Base-by-base conservation (phyloP, 148 eudicot genomes). In the Rhododendron simsii region DNA sequence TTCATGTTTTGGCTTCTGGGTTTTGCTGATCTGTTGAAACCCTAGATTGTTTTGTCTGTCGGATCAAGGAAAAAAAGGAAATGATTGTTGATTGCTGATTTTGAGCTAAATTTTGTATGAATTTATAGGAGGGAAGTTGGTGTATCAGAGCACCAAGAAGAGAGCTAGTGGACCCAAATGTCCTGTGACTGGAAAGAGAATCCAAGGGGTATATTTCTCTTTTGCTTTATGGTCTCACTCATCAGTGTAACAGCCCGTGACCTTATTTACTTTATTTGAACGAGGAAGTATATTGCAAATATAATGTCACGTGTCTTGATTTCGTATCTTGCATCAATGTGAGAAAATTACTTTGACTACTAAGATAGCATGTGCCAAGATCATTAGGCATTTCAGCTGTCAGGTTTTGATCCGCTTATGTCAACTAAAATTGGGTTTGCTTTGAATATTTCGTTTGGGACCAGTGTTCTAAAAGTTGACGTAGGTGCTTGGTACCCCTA, bases 81-180 rank as follows among this genome's bases (percentile, higher is more conserved):
- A 30, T 71, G 76, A 71, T 6, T 48, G 18, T 74, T 84, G 80
- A 51, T 84, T 51, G 4, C 86, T 84, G 50, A n/a, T 59, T n/a
- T 75, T 69, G 57, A 75, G 53, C 9, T 84, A 65, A 80, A 23
- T 33, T 47, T 7, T 84, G 81, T 85, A 16, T 77, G 37, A 53
- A 84, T 83, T 3, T n/a, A 50, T 85, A 91, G 93, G 93, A 71
- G 93, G 93, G 80, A 90, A 88, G 87, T 87, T 92, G 67, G 88
- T 92, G 80, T 92, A 90, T 50, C 94, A 90, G 88, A 92, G 71
- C 87, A 92, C 92, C 13, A 92, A 92, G 88, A 92, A 92, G 91
- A 87, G 94, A 80, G 94, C 94, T 45, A 92, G 92, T 37, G 94
- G 94, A 81, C 94, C 94, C 41, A 92, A 90, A 67, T 92, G 94